phyloP scores from a whole-genome alignment of 2,329 filamentous ascomycete genomes.

The Septoria linicola region DNA sequence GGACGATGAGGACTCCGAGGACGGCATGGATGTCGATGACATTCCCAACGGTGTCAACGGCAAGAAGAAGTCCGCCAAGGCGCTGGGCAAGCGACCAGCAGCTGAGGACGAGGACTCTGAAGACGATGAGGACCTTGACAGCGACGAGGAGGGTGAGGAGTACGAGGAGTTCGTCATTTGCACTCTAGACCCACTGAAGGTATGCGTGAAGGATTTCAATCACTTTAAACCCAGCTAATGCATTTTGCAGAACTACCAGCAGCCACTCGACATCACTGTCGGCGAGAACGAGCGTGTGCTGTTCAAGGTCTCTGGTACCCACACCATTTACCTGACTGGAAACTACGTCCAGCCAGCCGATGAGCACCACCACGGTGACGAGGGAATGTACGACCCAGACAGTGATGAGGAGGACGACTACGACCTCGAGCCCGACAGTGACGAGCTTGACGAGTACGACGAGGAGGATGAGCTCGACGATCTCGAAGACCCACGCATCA shows the following conservation, averaged over 20 bases:
- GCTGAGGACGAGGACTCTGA: constrained; percentile 50
- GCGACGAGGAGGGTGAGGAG: constrained; percentile 63
- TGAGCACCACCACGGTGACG: constrained; percentile 57
- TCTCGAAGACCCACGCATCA: constrained; percentile 28
- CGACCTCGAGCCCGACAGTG: constrained; percentile 75
- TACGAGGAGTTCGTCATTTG: constrained; percentile 91
- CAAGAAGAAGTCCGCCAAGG: constrained; percentile 66
- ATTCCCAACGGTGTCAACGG: constrained; percentile 63
- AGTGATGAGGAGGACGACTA: constrained; percentile 67
- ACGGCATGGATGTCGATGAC: constrained; percentile 71
- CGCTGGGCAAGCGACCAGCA: constrained; percentile 64
- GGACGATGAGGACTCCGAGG: constrained; percentile 61
- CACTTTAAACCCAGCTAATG: constrained; percentile 33
- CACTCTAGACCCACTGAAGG: constrained; percentile 89
- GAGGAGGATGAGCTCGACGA: constrained; percentile 34
- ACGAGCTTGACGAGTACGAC: constrained; percentile 63
- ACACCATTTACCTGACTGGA: constrained; percentile 87
- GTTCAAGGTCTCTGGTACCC: constrained; percentile 87
- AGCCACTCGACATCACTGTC: constrained; percentile 89
- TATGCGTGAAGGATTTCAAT: constrained; percentile 48
- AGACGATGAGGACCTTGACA: constrained; percentile 52
- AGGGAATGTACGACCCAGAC: constrained; percentile 61
- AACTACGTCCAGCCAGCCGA: constrained; percentile 83
- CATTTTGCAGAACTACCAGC: constrained; percentile 78
- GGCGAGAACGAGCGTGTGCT: constrained; percentile 84